These are phyloP conservation scores for Colletotrichum aenigma DNA, from an alignment of 2,329 filamentous ascomycete genomes.

Conservation along the genomic window DNA sequence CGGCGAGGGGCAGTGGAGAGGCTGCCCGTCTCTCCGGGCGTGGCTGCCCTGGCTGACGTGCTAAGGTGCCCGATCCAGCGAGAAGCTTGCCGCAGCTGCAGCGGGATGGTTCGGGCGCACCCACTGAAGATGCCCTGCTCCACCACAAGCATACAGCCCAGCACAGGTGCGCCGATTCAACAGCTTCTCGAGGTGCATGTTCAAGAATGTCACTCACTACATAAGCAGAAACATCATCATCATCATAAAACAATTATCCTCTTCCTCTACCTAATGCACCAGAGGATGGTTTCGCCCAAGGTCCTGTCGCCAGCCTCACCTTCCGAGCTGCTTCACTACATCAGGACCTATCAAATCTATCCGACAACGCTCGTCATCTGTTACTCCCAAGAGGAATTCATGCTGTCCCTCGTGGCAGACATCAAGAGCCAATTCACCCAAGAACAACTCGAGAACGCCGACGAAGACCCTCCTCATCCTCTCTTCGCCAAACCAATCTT, in stretches of 20 bases:
- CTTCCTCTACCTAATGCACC: not conserved
- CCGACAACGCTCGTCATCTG: constrained; percentile 76
- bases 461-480: not conserved
- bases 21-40: not conserved
- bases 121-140: not conserved
- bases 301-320: constrained; percentile 59
- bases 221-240: not conserved
- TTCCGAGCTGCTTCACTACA: constrained; percentile 66
- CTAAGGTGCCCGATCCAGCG: not conserved
- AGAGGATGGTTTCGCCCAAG: constrained; percentile 32
- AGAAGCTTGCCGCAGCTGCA: not conserved
- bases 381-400: constrained; percentile 66
- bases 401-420: constrained; percentile 58
- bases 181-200: not conserved
- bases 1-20: not conserved
- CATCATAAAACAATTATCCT: not conserved
- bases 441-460: not conserved
- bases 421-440: constrained; percentile 27
- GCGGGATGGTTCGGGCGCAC: not conserved
- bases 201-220: not conserved
- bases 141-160: not conserved
- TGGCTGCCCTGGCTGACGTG: not conserved
- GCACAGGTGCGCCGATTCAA: not conserved
- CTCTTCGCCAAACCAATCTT: constrained; percentile 70
- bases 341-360: constrained; percentile 60